Conservation (phyloP, 495 filamentous ascomycete genomes). For the Xylaria flabelliformis region DNA sequence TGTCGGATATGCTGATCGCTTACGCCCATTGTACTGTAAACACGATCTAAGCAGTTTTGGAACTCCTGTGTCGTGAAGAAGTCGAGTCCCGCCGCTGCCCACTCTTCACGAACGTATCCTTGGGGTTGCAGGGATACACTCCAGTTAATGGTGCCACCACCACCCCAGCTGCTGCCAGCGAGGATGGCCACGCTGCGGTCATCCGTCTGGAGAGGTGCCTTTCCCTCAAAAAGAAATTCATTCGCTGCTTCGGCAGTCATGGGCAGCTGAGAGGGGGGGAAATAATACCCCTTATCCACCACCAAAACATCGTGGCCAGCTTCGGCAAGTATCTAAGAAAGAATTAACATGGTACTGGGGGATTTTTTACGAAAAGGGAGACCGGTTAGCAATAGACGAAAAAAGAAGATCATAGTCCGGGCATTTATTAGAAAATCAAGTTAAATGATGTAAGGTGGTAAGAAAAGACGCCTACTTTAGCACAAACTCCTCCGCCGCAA, state of each 20-base stretch:
- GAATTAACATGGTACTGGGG: no score
- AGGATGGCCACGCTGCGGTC: slow-evolving; percentile 66
- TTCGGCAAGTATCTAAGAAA: slow-evolving; percentile 60
- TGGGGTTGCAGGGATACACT: slow-evolving; percentile 83
- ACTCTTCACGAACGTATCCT: slow-evolving; percentile 80
- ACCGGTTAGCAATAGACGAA: no score
- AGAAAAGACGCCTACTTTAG: slow-evolving; percentile 60
- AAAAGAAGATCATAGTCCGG: no score
- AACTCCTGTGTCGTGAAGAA: slow-evolving; percentile 81
- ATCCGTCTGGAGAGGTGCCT: slow-evolving; percentile 61
- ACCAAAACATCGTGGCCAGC: slow-evolving; percentile 78
- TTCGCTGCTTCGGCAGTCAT: slow-evolving; percentile 66
- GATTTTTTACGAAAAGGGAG: no score
- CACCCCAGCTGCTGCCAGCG: slow-evolving; percentile 81
- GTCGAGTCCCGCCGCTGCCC: slow-evolving; percentile 73
- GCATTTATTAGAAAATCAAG: no score
- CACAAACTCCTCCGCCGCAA: slow-evolving; percentile 83
- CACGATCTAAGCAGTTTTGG: slow-evolving; percentile 75
- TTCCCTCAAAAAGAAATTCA: slow-evolving; percentile 68
- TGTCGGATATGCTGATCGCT: slow-evolving; percentile 69
- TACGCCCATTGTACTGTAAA: slow-evolving; percentile 70
- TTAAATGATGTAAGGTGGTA: not conserved
- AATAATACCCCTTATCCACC: slow-evolving; percentile 82
- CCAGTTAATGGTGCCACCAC: slow-evolving; percentile 90
- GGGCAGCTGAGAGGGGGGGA: slow-evolving; percentile 72